Base-by-base conservation (phyloP, 179 eudicot genomes). In the Carnegiea gigantea region DNA sequence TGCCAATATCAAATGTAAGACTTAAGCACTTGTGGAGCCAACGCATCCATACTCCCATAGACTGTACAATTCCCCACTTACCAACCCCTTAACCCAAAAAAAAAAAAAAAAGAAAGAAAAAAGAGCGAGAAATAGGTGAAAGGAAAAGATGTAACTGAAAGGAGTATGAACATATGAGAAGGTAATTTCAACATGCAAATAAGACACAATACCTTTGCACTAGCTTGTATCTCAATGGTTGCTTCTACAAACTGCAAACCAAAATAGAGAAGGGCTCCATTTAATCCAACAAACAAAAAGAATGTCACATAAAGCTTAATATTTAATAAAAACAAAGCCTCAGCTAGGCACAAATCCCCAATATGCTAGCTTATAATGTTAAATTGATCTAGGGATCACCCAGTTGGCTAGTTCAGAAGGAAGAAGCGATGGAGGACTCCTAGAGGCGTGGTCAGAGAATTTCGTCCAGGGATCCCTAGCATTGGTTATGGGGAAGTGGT, bases 171-270 rank as follows among this genome's bases (percentile, higher is more conserved):
- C 30, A 62, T 1, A 59, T 9, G 10, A 57, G 20, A 17, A 38
- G 20, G 36, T 11, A 44, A 21, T 21, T 11, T 14, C 9, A 3
- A 77, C 0, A 49, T 6, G 43, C 23, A 75, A 11, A 14, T 67
- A 10, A 6, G 28, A 30, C 17, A 73, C 38, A 8, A 17, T 81
- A 93, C 98, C 98, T 91, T 88, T 43, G 84, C 83, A 78, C 86
- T 86, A 81, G 98, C 98, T 79, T 72, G 91, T 83, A 95, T 86
- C 79, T 86, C 91, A 78, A 95, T 77, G 77, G 87, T 87, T 68
- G 93, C 96, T 89, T 95, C 98, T 51, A 93, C 98, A 88, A 95
- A 95, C 98, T 95, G 95, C 90, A 86, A 70, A 82, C 57, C 23
- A 77, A 75, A 43, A 73, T 23, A 79, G 20, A 72, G 77, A 71